Percentiles rank a stretch among this genome's conserved stretches.
These are phyloP conservation scores for Yarrowia bubula DNA, from an alignment of 805 yeast genomes.

Conservation along the genomic window DNA sequence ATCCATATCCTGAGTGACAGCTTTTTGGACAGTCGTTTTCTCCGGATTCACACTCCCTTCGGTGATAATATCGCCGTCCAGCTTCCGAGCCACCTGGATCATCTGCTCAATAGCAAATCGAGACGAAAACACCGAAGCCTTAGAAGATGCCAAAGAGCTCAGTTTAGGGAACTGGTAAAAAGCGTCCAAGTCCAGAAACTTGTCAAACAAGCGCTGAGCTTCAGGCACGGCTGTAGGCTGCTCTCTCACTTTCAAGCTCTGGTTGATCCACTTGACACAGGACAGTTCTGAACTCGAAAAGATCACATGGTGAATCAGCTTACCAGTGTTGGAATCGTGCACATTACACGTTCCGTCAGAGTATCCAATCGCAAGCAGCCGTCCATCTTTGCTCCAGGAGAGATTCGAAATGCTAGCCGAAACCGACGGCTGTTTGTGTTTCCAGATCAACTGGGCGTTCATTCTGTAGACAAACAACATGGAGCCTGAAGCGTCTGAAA, in stretches of 20 bases:
- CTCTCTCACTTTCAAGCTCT: constrained; percentile 37
- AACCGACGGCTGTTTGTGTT: constrained; percentile 35
- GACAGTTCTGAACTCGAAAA: constrained; percentile 30
- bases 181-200: constrained; percentile 35
- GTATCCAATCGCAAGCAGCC: constrained; percentile 47
- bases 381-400: constrained; percentile 45
- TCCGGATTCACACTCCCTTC: background rate
- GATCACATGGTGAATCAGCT: constrained; percentile 36
- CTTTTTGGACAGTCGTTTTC: background rate
- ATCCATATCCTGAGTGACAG: background rate
- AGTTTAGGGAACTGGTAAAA: constrained; percentile 24
- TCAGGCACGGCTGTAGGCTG: constrained; percentile 31
- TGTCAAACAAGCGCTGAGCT: constrained; percentile 36
- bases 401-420: constrained; percentile 6
- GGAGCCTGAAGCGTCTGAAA: constrained; percentile 46
- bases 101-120: constrained; percentile 24
- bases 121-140: constrained; percentile 9
- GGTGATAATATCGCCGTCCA: constrained; percentile 3
- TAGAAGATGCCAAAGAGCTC: constrained; percentile 23
- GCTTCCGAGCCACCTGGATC: constrained; percentile 18
- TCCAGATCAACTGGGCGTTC: constrained; percentile 54
- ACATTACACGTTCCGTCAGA: constrained; percentile 45
- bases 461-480: constrained; percentile 51
- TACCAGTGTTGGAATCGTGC: constrained; percentile 50
- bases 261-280: constrained; percentile 42